These are phyloP conservation scores for Lyophyllum semitale DNA, from an alignment of 768 basidiomycete species.

Conservation along the genomic window DNA sequence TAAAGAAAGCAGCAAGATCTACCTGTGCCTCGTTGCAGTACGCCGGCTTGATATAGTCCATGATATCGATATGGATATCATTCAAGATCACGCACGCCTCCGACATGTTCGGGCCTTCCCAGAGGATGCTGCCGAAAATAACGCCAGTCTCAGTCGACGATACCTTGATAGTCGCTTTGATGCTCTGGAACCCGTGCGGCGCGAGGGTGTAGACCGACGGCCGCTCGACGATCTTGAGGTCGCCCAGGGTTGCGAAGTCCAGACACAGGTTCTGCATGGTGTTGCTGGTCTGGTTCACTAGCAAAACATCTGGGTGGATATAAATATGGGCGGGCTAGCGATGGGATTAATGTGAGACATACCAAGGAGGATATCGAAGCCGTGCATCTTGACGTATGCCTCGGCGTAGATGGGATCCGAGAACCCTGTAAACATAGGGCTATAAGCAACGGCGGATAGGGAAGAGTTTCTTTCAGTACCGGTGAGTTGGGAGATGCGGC, in stretches of 20 bases:
- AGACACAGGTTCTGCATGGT: conserved; percentile 96
- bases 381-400: conserved; percentile 96
- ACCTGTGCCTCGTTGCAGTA: conserved; percentile 95
- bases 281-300: conserved; percentile 94
- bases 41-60: conserved; percentile 97
- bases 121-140: conserved; percentile 96
- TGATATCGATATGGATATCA: conserved; percentile 98
- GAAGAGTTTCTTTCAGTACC: conserved; percentile 43
- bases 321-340: not conserved
- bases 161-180: conserved; percentile 98
- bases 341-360: conserved; percentile 14
- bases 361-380: conserved; percentile 95
- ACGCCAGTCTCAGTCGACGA: conserved; percentile 98
- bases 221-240: conserved; percentile 96
- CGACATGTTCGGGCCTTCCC: conserved; percentile 86
- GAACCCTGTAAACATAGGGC: conserved; percentile 63
- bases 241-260: conserved; percentile 96
- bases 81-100: conserved; percentile 94
- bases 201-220: conserved; percentile 91
- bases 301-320: conserved; percentile 71
- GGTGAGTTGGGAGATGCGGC: conserved; percentile 90
- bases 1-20: conserved; percentile 13
- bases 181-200: conserved; percentile 96
- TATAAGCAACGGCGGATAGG: not conserved
- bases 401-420: conserved; percentile 99